These are phyloP conservation scores for Mycotypha africana DNA, from an alignment of 371 early-diverging fungal genomes.

Conservation along the genomic window DNA sequence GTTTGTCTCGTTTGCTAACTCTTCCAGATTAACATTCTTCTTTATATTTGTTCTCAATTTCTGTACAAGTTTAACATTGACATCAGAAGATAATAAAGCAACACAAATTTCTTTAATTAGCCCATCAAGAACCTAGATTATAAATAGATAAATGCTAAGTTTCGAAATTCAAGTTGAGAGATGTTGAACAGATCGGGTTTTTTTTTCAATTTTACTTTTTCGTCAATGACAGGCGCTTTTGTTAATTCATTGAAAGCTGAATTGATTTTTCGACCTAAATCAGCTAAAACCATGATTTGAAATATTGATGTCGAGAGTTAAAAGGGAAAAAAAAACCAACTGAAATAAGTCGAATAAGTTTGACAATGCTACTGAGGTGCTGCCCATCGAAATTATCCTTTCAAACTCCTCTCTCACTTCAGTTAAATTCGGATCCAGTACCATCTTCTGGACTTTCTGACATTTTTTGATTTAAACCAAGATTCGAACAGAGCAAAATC, in stretches of 20 bases:
- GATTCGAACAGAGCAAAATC: too few relatives aligned
- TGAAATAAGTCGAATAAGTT: background rate
- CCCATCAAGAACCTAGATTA: slow-evolving; percentile 69
- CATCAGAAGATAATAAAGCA: slow-evolving; percentile 92
- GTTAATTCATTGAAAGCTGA: slow-evolving; percentile 75
- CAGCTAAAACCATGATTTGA: slow-evolving; percentile 76
- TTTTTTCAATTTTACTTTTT: slow-evolving; percentile 67
- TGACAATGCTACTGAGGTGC: too few relatives aligned
- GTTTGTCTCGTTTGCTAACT: slow-evolving; percentile 74
- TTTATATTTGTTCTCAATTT: slow-evolving; percentile 87
- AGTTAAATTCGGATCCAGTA: too few relatives aligned
- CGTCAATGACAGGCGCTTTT: slow-evolving; percentile 84
- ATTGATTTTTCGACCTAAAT: slow-evolving; percentile 89
- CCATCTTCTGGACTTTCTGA: too few relatives aligned
- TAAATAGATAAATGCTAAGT: too few relatives aligned
- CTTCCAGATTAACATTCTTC: slow-evolving; percentile 74
- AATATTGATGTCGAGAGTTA: background rate
- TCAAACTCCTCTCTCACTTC: too few relatives aligned
- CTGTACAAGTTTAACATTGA: slow-evolving; percentile 89
- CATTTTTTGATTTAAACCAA: too few relatives aligned
- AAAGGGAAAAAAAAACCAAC: background rate
- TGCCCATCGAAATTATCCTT: too few relatives aligned
- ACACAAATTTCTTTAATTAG: slow-evolving; percentile 86
- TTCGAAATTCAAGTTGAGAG: too few relatives aligned
- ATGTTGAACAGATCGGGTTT: too few relatives aligned